Evolutionary conservation across 257 asterid genomes (phyloP).

Genomic region (Solanum sitiens): DNA sequence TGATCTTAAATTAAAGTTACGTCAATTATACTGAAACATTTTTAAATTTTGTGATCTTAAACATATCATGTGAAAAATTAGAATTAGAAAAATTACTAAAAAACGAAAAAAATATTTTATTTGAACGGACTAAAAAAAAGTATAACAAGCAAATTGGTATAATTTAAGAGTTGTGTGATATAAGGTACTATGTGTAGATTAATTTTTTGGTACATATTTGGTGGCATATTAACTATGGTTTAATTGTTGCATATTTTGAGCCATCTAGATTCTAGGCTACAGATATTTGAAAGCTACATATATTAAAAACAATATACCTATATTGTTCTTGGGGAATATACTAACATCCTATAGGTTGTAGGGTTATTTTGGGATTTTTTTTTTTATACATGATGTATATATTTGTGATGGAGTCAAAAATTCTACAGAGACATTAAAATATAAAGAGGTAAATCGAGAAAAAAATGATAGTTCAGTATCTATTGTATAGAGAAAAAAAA

Average conservation of each 20-base stretch:
- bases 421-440: accelerated
- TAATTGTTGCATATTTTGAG: background rate
- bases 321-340: background rate
- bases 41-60: too few relatives aligned
- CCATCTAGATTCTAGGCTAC: background rate
- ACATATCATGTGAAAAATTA: background rate
- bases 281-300: background rate
- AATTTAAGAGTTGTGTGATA: background rate
- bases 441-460: background rate
- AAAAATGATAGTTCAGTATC: background rate
- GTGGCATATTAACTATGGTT: background rate
- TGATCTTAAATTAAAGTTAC: too few relatives aligned
- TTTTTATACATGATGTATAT: background rate
- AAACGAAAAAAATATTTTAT: too few relatives aligned
- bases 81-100: too few relatives aligned
- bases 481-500: background rate
- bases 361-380: background rate
- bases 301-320: background rate
- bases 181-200: background rate
- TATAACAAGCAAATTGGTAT: background rate
- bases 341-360: background rate
- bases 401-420: background rate
- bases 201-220: background rate
- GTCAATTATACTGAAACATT: too few relatives aligned
- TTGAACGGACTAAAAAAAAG: too few relatives aligned